Evolutionary conservation across 1,284 basidiomycete species (phyloP), one percentile per base, ranked within the genome.

Genomic region (Austroboletus niveus): DNA sequence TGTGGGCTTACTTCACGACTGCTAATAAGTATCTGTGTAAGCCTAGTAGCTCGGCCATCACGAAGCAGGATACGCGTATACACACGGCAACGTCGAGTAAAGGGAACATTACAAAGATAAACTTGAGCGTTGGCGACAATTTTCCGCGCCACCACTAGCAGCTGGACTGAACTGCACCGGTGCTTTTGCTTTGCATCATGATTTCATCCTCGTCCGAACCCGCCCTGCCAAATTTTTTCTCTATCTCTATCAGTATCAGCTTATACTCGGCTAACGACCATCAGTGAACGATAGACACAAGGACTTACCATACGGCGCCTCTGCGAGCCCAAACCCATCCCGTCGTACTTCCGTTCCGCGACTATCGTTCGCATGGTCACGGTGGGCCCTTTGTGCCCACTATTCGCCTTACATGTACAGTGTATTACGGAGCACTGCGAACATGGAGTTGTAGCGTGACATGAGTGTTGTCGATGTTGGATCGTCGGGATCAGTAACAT

Each of bases 391-490:
- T 49, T 84, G 82, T 0, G 88, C 79, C 94, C 94, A 97, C 65
- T 89, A 87, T 56, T 88, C 85, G 8, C 85, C 86, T 42, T 56
- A 91, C 88, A 95, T 85, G 68, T 90, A 95, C 0, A 95, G 71
- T 0, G 87, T 93, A 66, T 95, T 96, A 32, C 86, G 81, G 45
- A 93, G 76, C 3, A 96, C 85, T 0, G 92, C 87, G 9, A 96
- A 75, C 92, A 97, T 96, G 3, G 91, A 81, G 60, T 97, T 97
- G 71, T 95, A 97, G n/a, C 94, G 78, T 1, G 85, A 79, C 9
- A 89, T 73, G 0, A 94, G 94, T 0, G 79, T 71, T 0, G 86
- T 86, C 54, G 81, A 72, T 34, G 76, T 72, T 0, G 92, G 91
- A 62, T 94, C 92, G 49, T 92, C 84, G 0, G 76, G 74, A 58